These are phyloP conservation scores for Elongisporangium anandrum DNA, from an alignment of 352 stramenopile species.

Conservation along the genomic window DNA sequence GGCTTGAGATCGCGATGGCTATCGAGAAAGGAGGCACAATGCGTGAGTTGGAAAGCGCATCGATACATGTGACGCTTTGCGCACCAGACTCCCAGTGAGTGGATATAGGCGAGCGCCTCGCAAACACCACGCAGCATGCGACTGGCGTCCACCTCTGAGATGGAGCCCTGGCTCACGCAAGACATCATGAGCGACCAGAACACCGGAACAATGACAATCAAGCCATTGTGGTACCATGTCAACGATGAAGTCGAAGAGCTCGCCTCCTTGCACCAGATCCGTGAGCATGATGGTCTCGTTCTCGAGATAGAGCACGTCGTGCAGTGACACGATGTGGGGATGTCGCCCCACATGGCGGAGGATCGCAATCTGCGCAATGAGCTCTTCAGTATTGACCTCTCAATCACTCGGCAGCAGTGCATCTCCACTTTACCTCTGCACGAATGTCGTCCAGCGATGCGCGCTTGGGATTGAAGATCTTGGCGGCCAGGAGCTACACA, in stretches of 20 bases:
- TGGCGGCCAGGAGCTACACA: conserved; percentile 44
- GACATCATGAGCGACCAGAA: no score
- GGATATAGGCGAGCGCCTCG: conserved; percentile 57
- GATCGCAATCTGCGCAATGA: conserved; percentile 43
- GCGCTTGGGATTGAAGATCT: conserved; percentile 69
- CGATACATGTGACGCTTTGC: conserved; percentile 8
- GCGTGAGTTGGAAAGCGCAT: no score
- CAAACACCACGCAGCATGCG: conserved; percentile 61
- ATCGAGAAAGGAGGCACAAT: conserved; percentile 1
- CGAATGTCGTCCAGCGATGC: conserved; percentile 55
- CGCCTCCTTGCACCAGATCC: conserved; percentile 67
- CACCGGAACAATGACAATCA: no score
- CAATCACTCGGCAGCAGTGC: neutral
- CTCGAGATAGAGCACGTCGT: conserved; percentile 55
- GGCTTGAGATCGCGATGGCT: conserved; percentile 78
- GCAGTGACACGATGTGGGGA: conserved; percentile 64
- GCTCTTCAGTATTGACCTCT: neutral
- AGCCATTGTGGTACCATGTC: conserved; percentile 60
- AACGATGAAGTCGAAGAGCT: conserved; percentile 82
- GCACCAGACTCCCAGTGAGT: conserved; percentile 66
- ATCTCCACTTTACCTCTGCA: conserved; percentile 30
- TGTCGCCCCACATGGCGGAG: conserved; percentile 54
- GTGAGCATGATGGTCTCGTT: conserved; percentile 79
- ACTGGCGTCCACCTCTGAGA: conserved; percentile 70
- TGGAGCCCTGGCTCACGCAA: conserved; percentile 39